A percentile compares a stretch with the other conserved stretches of the same genome.
phyloP scores from a whole-genome alignment of 305 asterid genomes.

The Rubia peregrina region DNA sequence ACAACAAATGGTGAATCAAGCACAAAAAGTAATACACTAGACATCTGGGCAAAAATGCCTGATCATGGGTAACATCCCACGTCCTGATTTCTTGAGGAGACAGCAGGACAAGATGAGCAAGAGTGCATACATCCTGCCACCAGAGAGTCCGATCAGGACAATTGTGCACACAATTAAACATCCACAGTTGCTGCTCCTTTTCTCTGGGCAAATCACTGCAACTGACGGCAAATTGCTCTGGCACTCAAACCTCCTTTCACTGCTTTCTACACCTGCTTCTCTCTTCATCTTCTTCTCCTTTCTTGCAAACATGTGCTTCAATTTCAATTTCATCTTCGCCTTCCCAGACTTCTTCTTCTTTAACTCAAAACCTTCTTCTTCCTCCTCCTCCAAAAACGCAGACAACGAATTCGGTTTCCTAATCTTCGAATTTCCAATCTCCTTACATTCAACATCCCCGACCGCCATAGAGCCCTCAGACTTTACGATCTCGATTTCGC shows the following conservation, averaged over 20 bases:
- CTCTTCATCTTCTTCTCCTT: conserved; percentile 21
- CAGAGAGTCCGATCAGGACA: conserved; percentile 61
- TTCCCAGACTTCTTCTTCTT: conserved; percentile 28
- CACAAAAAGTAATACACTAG: conserved; percentile 9
- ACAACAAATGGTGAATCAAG: neutral
- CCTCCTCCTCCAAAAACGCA: conserved; percentile 24
- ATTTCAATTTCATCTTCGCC: conserved; percentile 46
- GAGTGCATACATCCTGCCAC: conserved; percentile 53
- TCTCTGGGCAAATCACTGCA: conserved; percentile 2
- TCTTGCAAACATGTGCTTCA: conserved; percentile 44
- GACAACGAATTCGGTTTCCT: conserved; percentile 19
- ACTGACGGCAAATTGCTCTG: neutral
- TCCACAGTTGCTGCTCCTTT: conserved; percentile 20
- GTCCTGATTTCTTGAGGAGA: conserved; percentile 38
- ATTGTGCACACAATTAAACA: conserved; percentile 34
- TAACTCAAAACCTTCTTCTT: conserved; percentile 18
- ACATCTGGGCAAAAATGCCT: conserved; percentile 11
- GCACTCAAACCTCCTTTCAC: conserved; percentile 10
- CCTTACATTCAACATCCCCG: neutral
- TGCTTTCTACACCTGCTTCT: conserved; percentile 6
- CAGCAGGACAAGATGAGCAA: conserved; percentile 43
- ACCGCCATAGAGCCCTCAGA: neutral
- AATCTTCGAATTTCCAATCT: neutral
- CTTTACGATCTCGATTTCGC: conserved; percentile 21
- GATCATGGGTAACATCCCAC: conserved; percentile 19